Conservation (phyloP, 1,139 yeast genomes). For the Meyerozyma carpophila region DNA sequence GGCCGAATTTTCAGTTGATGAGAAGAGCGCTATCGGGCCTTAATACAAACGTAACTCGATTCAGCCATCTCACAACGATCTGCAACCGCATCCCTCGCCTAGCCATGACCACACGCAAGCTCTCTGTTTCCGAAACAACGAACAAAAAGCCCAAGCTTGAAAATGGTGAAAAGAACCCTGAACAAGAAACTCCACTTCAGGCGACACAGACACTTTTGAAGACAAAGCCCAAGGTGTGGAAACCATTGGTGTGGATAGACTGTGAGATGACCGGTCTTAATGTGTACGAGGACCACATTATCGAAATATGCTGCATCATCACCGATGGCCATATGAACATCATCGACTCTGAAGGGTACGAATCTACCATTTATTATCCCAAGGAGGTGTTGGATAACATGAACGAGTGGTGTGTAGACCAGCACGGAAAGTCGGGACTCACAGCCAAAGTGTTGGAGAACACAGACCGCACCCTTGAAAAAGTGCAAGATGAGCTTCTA, state of each 20-base stretch:
- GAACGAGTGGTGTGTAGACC: conserved; percentile 82
- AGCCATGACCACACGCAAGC: neutral
- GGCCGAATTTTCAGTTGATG: neutral
- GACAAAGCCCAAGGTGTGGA: conserved; percentile 6
- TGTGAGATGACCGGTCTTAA: conserved; percentile 89
- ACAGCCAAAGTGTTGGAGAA: conserved; percentile 62
- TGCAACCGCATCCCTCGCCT: neutral
- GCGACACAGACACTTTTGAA: neutral
- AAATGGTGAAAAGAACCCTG: neutral
- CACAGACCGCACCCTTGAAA: conserved; percentile 43
- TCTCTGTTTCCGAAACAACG: neutral
- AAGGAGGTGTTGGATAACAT: conserved; percentile 59
- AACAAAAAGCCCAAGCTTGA: neutral
- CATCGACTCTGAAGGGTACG: conserved; percentile 67
- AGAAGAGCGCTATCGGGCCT: neutral
- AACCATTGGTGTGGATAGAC: conserved; percentile 79
- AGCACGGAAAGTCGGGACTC: conserved; percentile 77
- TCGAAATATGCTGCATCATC: conserved; percentile 86
- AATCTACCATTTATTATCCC: conserved; percentile 73
- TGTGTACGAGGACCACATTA: conserved; percentile 63
- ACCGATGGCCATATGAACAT: conserved; percentile 77
- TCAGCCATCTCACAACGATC: neutral
- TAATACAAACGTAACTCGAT: neutral
- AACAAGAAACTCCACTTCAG: neutral
- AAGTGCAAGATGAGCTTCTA: conserved; percentile 62